Evolutionary conservation across 371 early-diverging fungal species (phyloP).

Genomic region (Mortierella sp.): DNA sequence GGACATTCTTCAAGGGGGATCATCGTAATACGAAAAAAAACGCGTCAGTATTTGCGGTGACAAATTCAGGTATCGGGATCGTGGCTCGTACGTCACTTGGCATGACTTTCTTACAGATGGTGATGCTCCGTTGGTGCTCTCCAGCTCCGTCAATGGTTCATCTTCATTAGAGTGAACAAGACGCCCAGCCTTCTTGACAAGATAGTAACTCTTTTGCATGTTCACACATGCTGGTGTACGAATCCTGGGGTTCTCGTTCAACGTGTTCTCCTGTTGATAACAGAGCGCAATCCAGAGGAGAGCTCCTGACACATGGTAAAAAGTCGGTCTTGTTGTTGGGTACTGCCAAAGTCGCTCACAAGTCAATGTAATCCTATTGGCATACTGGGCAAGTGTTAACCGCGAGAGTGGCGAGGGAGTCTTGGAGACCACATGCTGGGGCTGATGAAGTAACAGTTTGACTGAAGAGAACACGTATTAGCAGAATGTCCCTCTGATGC

Average conservation of each 20-base stretch:
- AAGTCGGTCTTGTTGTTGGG: conserved; percentile 34
- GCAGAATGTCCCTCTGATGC: no score
- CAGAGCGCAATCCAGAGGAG: conserved; percentile 45
- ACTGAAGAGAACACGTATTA: conserved; percentile 16
- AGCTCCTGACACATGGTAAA: conserved; percentile 40
- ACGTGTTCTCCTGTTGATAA: conserved; percentile 50
- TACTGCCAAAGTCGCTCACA: conserved; percentile 50
- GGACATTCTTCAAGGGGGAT: conserved; percentile 19
- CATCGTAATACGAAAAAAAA: no score
- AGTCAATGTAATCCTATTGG: conserved; percentile 45
- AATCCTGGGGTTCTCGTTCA: conserved; percentile 52
- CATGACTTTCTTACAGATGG: background rate
- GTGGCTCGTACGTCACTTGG: no score
- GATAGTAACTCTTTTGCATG: conserved; percentile 51
- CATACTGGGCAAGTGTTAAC: conserved; percentile 35
- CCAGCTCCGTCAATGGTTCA: conserved; percentile 44
- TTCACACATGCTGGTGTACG: conserved; percentile 51
- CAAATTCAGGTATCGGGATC: no score
- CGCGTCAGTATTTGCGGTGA: no score
- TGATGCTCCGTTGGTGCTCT: conserved; percentile 12
- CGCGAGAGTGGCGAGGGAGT: conserved; percentile 21
- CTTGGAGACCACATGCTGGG: conserved; percentile 50
- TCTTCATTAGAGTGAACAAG: conserved; percentile 48
- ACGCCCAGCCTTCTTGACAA: conserved; percentile 50
- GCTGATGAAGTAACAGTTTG: conserved; percentile 46